Conservation (phyloP, 2,329 filamentous ascomycete genomes). For the Cordyceps sp. region DNA sequence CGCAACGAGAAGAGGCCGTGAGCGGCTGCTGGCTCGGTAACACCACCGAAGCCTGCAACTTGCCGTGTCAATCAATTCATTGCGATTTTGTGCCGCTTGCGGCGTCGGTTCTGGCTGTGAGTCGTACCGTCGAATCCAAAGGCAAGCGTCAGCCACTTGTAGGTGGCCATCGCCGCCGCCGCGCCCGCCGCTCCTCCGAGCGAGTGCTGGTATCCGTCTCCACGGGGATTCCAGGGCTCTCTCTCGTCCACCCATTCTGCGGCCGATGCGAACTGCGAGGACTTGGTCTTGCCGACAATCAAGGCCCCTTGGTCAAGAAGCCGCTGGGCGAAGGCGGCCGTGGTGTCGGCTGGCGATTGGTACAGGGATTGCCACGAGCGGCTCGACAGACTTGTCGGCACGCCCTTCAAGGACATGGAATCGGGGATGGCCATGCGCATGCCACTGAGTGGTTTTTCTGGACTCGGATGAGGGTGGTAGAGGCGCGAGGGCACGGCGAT, state of each 20-base stretch:
- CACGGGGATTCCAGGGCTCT: constrained; percentile 27
- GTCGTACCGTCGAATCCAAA: constrained; percentile 17
- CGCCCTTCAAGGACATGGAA: constrained; percentile 21
- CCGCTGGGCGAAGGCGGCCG: constrained; percentile 31
- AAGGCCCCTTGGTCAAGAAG: constrained; percentile 44
- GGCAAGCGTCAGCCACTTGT: constrained; percentile 23
- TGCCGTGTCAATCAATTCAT: neutral
- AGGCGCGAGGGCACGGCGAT: constrained; percentile 22
- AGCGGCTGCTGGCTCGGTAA: constrained; percentile 6
- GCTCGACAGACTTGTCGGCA: constrained; percentile 39
- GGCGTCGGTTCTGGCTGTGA: no score
- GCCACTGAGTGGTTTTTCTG: constrained; percentile 18
- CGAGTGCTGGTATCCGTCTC: constrained; percentile 25
- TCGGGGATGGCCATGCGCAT: constrained; percentile 19
- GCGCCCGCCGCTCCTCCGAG: constrained; percentile 21
- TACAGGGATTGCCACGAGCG: constrained; percentile 40
- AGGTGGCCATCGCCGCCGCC: constrained; percentile 18
- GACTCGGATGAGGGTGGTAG: constrained; percentile 12
- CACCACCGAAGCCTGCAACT: constrained; percentile 6
- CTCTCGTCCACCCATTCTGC: constrained; percentile 23
- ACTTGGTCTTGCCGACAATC: constrained; percentile 35
- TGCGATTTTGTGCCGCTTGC: no score
- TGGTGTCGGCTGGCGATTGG: constrained; percentile 23
- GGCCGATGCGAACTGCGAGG: constrained; percentile 26
- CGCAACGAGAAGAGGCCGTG: constrained; percentile 15